Conservation (phyloP, 495 filamentous ascomycete species). For the Neurospora tetrasperma region DNA sequence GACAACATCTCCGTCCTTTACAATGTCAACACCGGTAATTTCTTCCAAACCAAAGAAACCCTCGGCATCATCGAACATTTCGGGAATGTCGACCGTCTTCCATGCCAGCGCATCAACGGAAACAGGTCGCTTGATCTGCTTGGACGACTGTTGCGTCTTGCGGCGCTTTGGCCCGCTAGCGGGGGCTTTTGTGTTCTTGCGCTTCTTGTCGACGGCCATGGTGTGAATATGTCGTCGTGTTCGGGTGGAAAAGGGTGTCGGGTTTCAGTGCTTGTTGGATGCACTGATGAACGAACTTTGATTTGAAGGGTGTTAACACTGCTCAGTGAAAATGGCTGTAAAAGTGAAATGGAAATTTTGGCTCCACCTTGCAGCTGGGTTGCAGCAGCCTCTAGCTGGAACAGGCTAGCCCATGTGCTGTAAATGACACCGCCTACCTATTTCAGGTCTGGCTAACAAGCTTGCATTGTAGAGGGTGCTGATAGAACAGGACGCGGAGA, state of each 20-base stretch:
- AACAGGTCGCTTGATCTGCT: slow-evolving; percentile 25
- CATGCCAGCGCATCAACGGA: slow-evolving; percentile 63
- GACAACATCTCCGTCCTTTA: slow-evolving; percentile 44
- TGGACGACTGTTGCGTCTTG: slow-evolving; percentile 22
- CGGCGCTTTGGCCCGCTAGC: slow-evolving; percentile 35
- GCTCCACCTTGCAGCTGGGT: slow-evolving; percentile 9
- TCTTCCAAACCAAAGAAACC: slow-evolving; percentile 93
- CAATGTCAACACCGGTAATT: slow-evolving; percentile 77
- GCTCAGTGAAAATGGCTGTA: not conserved
- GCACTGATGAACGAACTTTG: not conserved
- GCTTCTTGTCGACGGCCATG: slow-evolving; percentile 34
- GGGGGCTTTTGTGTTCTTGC: slow-evolving; percentile 27
- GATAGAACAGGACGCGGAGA: not conserved
- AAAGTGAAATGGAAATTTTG: slow-evolving; percentile 13
- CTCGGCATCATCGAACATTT: slow-evolving; percentile 82
- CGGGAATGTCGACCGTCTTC: slow-evolving; percentile 73
- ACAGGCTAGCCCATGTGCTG: not conserved
- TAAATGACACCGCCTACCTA: not conserved
- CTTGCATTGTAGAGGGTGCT: not conserved
- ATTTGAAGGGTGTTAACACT: not conserved
- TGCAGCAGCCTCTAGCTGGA: not conserved
- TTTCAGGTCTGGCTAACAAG: not conserved
- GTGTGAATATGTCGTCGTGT: not conserved
- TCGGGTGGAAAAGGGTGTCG: not conserved
- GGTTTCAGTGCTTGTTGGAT: not conserved